Conservation (phyloP, 306 rosid genomes). For the Ceratonia siliqua region DNA sequence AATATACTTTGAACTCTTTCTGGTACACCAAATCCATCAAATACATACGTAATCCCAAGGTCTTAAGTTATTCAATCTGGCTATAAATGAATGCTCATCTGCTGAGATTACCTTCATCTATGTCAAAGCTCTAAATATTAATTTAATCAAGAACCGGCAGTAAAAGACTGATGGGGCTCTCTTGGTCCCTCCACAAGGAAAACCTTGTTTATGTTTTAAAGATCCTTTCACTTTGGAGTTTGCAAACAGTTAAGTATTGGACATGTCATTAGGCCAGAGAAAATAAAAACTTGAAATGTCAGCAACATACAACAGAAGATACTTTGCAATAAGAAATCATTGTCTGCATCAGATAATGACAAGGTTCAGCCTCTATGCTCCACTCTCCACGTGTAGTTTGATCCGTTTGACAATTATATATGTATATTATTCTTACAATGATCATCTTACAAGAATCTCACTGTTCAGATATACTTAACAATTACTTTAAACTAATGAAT, state of each 20-base stretch:
- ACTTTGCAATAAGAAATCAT: not conserved
- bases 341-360: conserved; percentile 1
- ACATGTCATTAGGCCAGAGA: conserved; percentile 28
- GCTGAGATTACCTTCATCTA: conserved; percentile 33
- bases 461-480: conserved; percentile 16
- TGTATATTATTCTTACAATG: not conserved
- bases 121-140: conserved; percentile 27
- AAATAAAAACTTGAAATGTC: conserved; percentile 24
- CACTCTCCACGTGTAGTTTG: conserved; percentile 4
- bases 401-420: conserved; percentile 20
- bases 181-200: not conserved
- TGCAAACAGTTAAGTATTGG: conserved; percentile 30
- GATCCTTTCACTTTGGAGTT: conserved; percentile 36
- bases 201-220: conserved; percentile 29
- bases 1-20: conserved; percentile 22
- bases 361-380: conserved; percentile 14
- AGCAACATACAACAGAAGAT: conserved; percentile 29
- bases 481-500: conserved; percentile 44
- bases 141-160: conserved; percentile 7
- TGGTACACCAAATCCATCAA: conserved; percentile 42
- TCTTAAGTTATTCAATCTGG: not conserved
- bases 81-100: conserved; percentile 11
- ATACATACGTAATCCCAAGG: conserved; percentile 17
- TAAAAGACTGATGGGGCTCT: conserved; percentile 7
- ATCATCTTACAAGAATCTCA: conserved; percentile 17